Evolutionary conservation across 2,329 filamentous ascomycete genomes (phyloP).

Genomic region (Aspergillaceae sp.): DNA sequence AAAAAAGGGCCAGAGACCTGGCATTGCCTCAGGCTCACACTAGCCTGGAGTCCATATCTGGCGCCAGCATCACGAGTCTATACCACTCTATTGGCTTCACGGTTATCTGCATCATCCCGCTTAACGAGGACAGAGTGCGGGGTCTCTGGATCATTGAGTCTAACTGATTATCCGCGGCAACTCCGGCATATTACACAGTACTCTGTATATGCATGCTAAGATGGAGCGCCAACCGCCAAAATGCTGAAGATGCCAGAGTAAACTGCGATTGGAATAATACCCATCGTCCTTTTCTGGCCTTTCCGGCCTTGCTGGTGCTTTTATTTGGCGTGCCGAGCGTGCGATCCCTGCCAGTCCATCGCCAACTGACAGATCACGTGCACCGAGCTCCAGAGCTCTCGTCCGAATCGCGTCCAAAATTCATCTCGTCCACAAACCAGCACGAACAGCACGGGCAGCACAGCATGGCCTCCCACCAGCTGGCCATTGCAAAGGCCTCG

Average conservation of each 20-base stretch:
- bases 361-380: no score
- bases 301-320: background rate
- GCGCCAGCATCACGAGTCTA: no score
- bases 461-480: constrained; percentile 57
- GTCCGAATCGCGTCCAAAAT: background rate
- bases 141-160: no score
- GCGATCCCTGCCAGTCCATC: no score
- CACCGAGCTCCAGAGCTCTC: background rate
- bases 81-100: no score
- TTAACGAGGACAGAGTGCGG: no score
- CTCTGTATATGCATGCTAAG: background rate
- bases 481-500: constrained; percentile 72
- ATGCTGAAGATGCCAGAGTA: background rate
- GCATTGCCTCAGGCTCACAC: no score
- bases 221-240: background rate
- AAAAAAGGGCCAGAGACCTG: no score
- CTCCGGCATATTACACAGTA: background rate
- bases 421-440: background rate
- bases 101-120: no score
- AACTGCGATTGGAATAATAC: background rate
- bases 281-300: background rate
- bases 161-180: no score
- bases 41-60: no score
- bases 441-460: background rate
- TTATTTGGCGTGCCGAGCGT: background rate